These are phyloP conservation scores for Ogataea chonburiensis DNA, from an alignment of 805 yeast genomes.

Conservation along the genomic window DNA sequence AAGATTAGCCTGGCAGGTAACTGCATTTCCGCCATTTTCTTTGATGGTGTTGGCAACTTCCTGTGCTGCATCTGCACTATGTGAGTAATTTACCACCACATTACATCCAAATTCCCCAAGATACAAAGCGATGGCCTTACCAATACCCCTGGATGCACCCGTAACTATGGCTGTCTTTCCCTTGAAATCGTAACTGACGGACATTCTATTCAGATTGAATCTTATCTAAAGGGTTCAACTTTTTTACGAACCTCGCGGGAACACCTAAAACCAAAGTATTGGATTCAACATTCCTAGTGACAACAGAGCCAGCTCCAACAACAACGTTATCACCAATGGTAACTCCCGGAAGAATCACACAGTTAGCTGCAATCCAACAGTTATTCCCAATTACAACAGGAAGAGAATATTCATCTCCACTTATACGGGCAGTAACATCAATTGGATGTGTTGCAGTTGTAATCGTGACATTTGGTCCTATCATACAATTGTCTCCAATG, in stretches of 20 bases:
- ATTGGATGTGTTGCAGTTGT: constrained; percentile 66
- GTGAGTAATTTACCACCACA: constrained; percentile 18
- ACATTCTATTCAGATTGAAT: constrained; percentile 4
- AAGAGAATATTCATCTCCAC: constrained; percentile 50
- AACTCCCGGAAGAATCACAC: constrained; percentile 60
- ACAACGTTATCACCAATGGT: constrained; percentile 60
- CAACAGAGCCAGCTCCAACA: constrained; percentile 69
- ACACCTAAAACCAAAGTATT: constrained; percentile 59
- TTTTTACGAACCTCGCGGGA: constrained; percentile 36
- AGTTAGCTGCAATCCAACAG: constrained; percentile 67
- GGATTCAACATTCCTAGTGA: constrained; percentile 54
- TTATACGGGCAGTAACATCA: constrained; percentile 44
- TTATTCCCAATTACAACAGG: constrained; percentile 61
- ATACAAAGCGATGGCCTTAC: constrained; percentile 17
- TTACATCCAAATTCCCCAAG: constrained; percentile 20
- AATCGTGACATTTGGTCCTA: constrained; percentile 63
- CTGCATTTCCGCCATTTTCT: constrained; percentile 10
- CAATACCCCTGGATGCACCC: constrained; percentile 24
- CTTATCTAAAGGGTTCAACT: constrained; percentile 3
- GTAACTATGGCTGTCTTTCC: constrained; percentile 20
- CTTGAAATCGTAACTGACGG: constrained; percentile 5
- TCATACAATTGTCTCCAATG: constrained; percentile 57
- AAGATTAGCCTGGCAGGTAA: constrained; percentile 14
- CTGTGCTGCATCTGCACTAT: constrained; percentile 3
- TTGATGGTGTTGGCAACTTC: constrained; percentile 10